These are phyloP conservation scores for Debaryomyces fabryi DNA, from an alignment of 1,139 yeast genomes.

Conservation along the genomic window DNA sequence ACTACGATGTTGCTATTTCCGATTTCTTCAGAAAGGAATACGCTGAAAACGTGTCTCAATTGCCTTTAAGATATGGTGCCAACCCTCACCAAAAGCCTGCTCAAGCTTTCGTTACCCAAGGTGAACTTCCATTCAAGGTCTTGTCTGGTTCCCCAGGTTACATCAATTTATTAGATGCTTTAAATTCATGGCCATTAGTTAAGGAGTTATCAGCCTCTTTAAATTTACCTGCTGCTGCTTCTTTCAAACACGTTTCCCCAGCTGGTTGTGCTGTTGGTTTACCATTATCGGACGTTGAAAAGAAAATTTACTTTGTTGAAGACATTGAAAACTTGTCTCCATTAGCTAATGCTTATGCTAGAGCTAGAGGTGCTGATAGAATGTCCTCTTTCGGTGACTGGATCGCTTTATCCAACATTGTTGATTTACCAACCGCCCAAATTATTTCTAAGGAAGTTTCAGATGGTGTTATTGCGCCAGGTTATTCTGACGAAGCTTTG, in stretches of 20 bases:
- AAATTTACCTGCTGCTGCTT: conserved; percentile 97
- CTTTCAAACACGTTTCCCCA: conserved; percentile 98
- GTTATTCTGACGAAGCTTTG: conserved; percentile 89
- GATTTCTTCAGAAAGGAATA: conserved; percentile 98
- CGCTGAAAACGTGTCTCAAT: conserved; percentile 84
- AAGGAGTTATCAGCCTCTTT: conserved; percentile 94
- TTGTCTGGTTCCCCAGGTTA: conserved; percentile 95
- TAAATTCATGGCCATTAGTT: conserved; percentile 98
- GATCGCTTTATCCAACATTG: conserved; percentile 95
- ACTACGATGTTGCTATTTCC: conserved; percentile 91
- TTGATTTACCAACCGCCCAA: conserved; percentile 94
- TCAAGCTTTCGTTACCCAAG: conserved; percentile 87
- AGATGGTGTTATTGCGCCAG: conserved; percentile 99
- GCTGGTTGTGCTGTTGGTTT: conserved; percentile 98
- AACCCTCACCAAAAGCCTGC: conserved; percentile 99
- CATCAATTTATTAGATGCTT: conserved; percentile 92
- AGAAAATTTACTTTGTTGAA: conserved; percentile 91
- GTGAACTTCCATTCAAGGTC: conserved; percentile 91
- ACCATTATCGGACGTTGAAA: conserved; percentile 87
- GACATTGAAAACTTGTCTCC: conserved; percentile 96
- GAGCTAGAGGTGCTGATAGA: conserved; percentile 99
- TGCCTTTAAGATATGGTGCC: conserved; percentile 96
- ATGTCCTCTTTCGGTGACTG: conserved; percentile 99
- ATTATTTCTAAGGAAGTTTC: conserved; percentile 96
- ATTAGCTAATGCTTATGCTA: conserved; percentile 95